Evolutionary conservation across 1,139 yeast species (phyloP), one percentile per base, ranked within the genome.

Genomic region (Geotrichum candidum): DNA sequence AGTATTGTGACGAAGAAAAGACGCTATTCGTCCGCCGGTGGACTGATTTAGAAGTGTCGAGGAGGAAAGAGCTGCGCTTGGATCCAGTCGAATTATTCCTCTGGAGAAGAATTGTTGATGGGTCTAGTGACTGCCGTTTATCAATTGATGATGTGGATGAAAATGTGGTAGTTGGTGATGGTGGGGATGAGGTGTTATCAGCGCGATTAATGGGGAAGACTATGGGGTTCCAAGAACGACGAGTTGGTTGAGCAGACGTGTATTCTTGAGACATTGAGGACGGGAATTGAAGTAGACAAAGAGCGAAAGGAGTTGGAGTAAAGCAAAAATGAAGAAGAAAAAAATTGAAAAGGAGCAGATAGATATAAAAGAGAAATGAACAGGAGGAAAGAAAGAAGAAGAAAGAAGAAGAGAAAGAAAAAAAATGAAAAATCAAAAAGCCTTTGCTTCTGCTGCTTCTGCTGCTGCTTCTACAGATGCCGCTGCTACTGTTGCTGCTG

Each of bases 171-270:
- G 50, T 23, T n/a, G 59, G 35, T 11, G 53, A n/a, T n/a, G 27
- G 31, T 3, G 31, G 11, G 23, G 29, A 6, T 23, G 33, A 5
- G 23, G 33, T 35, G 22, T 41, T 41, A 41, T 41, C 48, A 41
- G 23, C 6, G 22, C 48, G 48, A 41, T 18, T 41, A 50, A 38
- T 15, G 13, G 56, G 52, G 15, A 51, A n/a, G 15, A 57, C n/a
- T 41, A 35, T 29, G 41, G 55, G 59, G 31, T 51, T 51, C 59
- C 59, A 57, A 25, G 59, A 57, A 29, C 55, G 59, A 11, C 59
- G 55, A 18, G 18, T 54, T 45, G 48, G 51, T 31, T 41, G 56
- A n/a, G 51, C 51, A 27, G 51, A 41, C 35, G 11, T 50, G 23
- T 45, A 45, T 45, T 46, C 50, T 27, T 54, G 51, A 35, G 27